Conservation (phyloP, 495 filamentous ascomycete species). For the Penicillium coprophilum region DNA sequence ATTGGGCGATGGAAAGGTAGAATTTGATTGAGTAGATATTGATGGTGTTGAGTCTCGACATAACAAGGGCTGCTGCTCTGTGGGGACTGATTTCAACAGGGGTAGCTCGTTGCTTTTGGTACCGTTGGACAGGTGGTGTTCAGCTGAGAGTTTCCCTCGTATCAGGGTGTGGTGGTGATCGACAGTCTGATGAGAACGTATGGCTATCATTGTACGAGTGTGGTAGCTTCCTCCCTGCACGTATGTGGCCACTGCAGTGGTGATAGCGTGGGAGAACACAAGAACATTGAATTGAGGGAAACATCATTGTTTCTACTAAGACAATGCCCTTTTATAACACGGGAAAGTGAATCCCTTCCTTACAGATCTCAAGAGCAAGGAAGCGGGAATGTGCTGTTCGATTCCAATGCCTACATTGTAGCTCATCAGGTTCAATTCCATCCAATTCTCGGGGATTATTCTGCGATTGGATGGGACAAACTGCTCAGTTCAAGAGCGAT, state of each 20-base stretch:
- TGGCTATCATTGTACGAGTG: conserved; percentile 12
- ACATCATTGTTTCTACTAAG: not conserved
- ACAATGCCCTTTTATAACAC: not conserved
- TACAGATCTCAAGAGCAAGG: not conserved
- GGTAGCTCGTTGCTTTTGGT: conserved; percentile 11
- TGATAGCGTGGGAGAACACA: not conserved
- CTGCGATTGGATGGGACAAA: conserved; percentile 27
- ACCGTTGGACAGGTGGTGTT: not conserved
- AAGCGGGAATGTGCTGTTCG: not conserved
- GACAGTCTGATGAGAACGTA: conserved; percentile 12
- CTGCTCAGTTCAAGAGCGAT: conserved; percentile 14
- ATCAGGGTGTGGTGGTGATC: conserved; percentile 21
- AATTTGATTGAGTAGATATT: not conserved
- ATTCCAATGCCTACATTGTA: conserved; percentile 1
- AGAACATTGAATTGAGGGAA: not conserved
- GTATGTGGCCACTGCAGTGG: not conserved
- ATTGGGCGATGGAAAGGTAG: not conserved
- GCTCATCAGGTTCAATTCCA: not conserved
- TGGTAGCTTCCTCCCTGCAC: not conserved
- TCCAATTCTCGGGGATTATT: not conserved
- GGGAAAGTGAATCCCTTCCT: not conserved
- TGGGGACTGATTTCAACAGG: conserved; percentile 17
- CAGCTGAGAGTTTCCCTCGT: conserved; percentile 10
- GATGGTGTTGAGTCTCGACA: conserved; percentile 1
- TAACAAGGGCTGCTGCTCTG: conserved; percentile 19